Evolutionary conservation across 2,329 filamentous ascomycete genomes (phyloP), one percentile per base, ranked within the genome.

Genomic region (Microsporum audouinii): DNA sequence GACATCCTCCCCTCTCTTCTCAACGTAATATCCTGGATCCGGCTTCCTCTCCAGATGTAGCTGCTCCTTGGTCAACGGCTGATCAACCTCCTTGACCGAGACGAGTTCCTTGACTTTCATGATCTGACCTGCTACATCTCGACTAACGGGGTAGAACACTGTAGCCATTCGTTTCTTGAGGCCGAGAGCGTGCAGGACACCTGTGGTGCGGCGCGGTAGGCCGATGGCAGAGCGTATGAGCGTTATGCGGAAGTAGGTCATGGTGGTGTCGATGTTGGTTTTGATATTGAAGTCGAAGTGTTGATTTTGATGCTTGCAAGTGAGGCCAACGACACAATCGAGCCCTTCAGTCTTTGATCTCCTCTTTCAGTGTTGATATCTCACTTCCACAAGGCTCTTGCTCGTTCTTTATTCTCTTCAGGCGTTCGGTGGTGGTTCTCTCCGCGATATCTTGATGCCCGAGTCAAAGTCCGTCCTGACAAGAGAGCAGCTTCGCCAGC

Each of bases 41-140:
- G 91, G 90, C 73, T 81, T 84, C 73, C 91, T 78, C 75, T 83
- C 79, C 58, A 80, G 82, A 76, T 84, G 85, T 70, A 95, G 80
- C 78, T 95, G 83, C 61, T 77, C 75, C 71, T 84, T 83, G 5
- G 80, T 86, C 75, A 89, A 72, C 36, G 81, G 73, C 64, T 76
- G 72, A 38, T 86, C 84, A 51, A 95, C 89, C 77, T 95, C 91
- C 66, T 85, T 79, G 39, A 96, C 90, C 60, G 84, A 80, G 53
- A 96, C 89, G 65, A 96, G 79, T 77, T 96, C 91, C 79, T 96
- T 96, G 68, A 96, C 90, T 75, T 88, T 87, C 80, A 96, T 87
- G 70, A 96, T 89, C 79, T 95, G 90, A 71, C 91, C 91, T 7
- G 91, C 91, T 64, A 89, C 85, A 67, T 90, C 85, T 47, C 86